Evolutionary conservation across 192 early-diverging fungal genomes (phyloP).

Genomic region (Backusella sp.): DNA sequence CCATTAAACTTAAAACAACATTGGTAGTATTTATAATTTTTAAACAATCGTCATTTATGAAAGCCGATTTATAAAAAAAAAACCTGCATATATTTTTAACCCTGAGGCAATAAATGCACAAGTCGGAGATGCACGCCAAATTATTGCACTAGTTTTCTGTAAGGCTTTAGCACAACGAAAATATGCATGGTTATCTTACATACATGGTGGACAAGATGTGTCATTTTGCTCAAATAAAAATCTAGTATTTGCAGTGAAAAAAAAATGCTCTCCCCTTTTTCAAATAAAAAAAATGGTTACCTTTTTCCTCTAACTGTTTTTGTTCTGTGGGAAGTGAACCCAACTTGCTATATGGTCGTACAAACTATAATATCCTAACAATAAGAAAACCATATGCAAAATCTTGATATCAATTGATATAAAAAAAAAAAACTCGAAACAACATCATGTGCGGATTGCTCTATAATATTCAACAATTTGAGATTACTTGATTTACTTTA

Average conservation of each 20-base stretch:
- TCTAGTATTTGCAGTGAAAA: too few species aligned
- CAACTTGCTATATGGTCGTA: background rate
- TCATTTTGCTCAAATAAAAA: background rate
- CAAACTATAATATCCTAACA: background rate
- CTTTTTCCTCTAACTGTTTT: background rate
- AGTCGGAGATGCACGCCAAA: background rate
- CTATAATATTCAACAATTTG: too few species aligned
- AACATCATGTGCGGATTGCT: too few species aligned
- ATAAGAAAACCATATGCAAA: background rate
- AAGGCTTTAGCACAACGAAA: background rate
- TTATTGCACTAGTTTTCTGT: background rate
- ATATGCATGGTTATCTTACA: background rate
- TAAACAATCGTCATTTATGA: too few species aligned
- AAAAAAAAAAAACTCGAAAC: background rate
- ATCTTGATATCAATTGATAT: background rate
- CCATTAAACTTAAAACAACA: too few species aligned
- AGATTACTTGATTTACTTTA: too few species aligned
- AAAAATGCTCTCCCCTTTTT: background rate
- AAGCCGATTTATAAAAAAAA: too few species aligned
- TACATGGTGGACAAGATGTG: too few species aligned
- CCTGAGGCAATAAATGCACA: background rate
- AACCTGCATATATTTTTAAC: too few species aligned
- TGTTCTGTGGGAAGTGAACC: background rate
- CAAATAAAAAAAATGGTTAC: background rate
- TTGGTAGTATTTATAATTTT: too few species aligned